A percentile compares a stretch with the other conserved stretches of the same genome.
phyloP scores from a whole-genome alignment of 1,284 basidiomycete species.

The Cryptococcus floricola region DNA sequence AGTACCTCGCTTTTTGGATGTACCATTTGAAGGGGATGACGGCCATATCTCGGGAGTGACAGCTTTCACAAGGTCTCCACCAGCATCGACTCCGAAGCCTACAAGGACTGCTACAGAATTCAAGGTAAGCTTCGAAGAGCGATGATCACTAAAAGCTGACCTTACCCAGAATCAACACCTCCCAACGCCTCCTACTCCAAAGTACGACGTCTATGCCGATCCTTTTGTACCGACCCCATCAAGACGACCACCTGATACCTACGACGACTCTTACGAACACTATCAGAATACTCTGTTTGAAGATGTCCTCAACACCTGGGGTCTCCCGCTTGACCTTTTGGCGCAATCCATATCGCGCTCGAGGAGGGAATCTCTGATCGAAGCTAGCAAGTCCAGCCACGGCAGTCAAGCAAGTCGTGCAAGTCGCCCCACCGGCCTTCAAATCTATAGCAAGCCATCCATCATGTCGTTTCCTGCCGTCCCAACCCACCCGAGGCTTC shows the following conservation, averaged over 20 bases:
- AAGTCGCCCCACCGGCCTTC: neutral
- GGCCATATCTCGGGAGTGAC: neutral
- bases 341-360: neutral
- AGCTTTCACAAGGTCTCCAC: neutral
- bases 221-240: neutral
- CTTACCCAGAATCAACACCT: neutral
- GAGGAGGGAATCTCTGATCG: neutral
- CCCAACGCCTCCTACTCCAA: conserved; percentile 3
- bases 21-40: neutral
- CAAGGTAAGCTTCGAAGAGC: neutral
- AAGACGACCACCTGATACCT: neutral
- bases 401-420: neutral
- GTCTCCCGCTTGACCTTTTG: conserved; percentile 3
- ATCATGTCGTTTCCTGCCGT: neutral
- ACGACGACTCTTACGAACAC: neutral
- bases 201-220: neutral
- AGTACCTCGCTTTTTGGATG: neutral
- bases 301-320: conserved; percentile 13
- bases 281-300: conserved; percentile 9
- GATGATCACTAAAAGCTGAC: neutral
- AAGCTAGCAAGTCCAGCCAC: neutral
- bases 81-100: neutral
- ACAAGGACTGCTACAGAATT: neutral
- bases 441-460: neutral
- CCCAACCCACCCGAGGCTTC: neutral